Conservation (phyloP, 345 rosid genomes). For the Tarenaya hassleriana region DNA sequence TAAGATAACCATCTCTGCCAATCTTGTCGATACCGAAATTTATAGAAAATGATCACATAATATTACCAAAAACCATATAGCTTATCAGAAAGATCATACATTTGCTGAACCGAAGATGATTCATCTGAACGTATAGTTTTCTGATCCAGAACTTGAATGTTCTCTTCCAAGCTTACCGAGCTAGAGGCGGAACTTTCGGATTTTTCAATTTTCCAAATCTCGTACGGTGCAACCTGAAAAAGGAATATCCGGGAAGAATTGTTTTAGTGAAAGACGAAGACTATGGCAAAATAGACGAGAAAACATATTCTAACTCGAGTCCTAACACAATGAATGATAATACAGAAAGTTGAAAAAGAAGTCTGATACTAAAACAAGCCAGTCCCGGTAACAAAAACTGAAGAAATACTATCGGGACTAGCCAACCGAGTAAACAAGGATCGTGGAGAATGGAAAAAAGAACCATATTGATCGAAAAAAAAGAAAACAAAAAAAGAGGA, state of each 20-base stretch:
- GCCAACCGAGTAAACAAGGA: no score
- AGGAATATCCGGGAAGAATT: constrained; percentile 7
- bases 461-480: constrained; percentile 1
- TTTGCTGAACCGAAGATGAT: constrained; percentile 33
- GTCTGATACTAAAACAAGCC: no score
- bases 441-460: no score
- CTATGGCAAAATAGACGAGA: no score
- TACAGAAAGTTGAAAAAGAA: no score
- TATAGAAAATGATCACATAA: no score
- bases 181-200: constrained; percentile 41
- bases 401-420: no score
- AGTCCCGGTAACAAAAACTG: no score
- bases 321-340: not conserved
- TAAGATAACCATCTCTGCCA: not conserved
- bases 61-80: not conserved
- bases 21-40: not conserved
- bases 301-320: not conserved
- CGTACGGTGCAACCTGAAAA: constrained; percentile 74
- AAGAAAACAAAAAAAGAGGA: constrained; percentile 11
- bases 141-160: constrained; percentile 39
- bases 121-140: constrained; percentile 33
- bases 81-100: constrained; percentile 34
- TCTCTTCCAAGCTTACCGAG: constrained; percentile 34
- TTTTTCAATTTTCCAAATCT: constrained; percentile 58
- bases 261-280: no score